These are phyloP conservation scores for Colletotrichum melonis DNA, from an alignment of 2,329 filamentous ascomycete genomes.

Conservation along the genomic window DNA sequence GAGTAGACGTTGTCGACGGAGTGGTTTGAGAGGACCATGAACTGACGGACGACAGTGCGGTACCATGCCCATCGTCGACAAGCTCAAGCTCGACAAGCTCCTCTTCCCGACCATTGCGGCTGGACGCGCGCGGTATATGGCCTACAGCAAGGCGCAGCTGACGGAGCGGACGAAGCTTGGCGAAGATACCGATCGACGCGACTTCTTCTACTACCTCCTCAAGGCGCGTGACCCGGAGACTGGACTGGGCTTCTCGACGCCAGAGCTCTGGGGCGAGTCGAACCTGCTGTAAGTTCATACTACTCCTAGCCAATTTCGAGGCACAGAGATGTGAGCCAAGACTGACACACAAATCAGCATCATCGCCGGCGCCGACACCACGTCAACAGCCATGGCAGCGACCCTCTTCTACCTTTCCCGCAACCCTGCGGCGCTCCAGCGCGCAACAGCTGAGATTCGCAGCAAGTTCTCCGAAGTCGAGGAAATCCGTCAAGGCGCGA, in stretches of 20 bases:
- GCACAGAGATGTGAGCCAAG: no score
- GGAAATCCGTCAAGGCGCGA: conserved; percentile 64
- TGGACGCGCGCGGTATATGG: conserved; percentile 76
- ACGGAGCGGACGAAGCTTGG: conserved; percentile 74
- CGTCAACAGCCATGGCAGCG: conserved; percentile 74
- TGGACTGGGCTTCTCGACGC: conserved; percentile 71
- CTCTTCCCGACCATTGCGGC: conserved; percentile 75
- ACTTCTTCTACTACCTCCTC: conserved; percentile 82
- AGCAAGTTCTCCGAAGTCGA: conserved; percentile 61
- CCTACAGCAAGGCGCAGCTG: conserved; percentile 75
- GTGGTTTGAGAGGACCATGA: neutral
- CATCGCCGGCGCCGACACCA: conserved; percentile 79
- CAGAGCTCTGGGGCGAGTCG: conserved; percentile 77
- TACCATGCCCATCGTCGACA: conserved; percentile 76
- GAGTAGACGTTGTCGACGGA: conserved; percentile 45
- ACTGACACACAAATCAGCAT: conserved; percentile 54
- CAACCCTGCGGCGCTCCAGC: conserved; percentile 58
- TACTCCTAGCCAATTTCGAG: neutral
- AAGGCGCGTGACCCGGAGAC: conserved; percentile 79
- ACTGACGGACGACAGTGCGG: conserved; percentile 64
- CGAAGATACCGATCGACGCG: conserved; percentile 74
- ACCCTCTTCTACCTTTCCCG: conserved; percentile 73
- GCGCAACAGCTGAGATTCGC: conserved; percentile 64
- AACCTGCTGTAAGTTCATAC: conserved; percentile 67
- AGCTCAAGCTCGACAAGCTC: conserved; percentile 73